phyloP scores from a whole-genome alignment of 306 rosid genomes.

The peach (Prunus persica) region Prunus_persica_NCBIv2 NC_034009.1:45095501-45096000 shows the following conservation, averaged over 20 bases:
- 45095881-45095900: conserved; percentile 13
- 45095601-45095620: too few relatives aligned
- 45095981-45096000: conserved; percentile 79
- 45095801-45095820: conserved; percentile 29
- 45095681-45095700: not conserved
- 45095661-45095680: not conserved
- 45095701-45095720: conserved; percentile 36
- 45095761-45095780: conserved; percentile 10
- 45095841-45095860: conserved; percentile 36
- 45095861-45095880: conserved; percentile 37
- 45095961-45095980: conserved; percentile 98
- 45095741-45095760: conserved; percentile 6
- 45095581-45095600: too few relatives aligned
- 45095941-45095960: conserved; percentile 43
- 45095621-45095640: too few relatives aligned
- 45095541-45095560: too few relatives aligned
- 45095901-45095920: conserved; percentile 22
- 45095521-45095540: too few relatives aligned
- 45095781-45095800: conserved; percentile 4
- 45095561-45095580: too few relatives aligned
- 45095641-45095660: not conserved
- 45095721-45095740: conserved; percentile 7
- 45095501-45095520: too few relatives aligned
- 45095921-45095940: conserved; percentile 27
- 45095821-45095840: conserved; percentile 1